A percentile compares a stretch with the other conserved stretches of the same genome.
These are phyloP conservation scores for Xylaria polymorpha DNA, from an alignment of 2,329 filamentous ascomycete species.

Conservation along the genomic window DNA sequence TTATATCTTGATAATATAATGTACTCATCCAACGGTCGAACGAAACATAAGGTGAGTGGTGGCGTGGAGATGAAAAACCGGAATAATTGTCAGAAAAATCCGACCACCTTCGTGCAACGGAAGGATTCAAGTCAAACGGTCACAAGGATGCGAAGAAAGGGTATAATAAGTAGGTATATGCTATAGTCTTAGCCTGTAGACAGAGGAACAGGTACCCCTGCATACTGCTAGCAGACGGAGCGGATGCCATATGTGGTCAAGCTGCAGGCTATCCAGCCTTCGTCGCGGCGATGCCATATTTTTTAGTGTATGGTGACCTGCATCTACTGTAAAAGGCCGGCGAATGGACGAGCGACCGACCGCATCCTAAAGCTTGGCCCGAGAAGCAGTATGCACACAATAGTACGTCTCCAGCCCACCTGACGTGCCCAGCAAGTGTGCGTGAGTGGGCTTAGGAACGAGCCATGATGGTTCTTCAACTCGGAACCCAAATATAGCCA, in stretches of 20 bases:
- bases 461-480: background rate
- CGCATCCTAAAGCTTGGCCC: constrained; percentile 17
- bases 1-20: background rate
- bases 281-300: background rate
- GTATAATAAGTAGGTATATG: constrained; percentile 4
- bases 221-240: constrained; percentile 11
- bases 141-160: constrained; percentile 8
- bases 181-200: background rate
- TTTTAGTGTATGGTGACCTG: constrained; percentile 6
- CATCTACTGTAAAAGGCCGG: background rate
- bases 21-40: background rate
- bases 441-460: background rate
- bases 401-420: background rate
- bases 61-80: background rate
- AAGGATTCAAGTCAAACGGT: constrained; percentile 1
- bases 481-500: background rate
- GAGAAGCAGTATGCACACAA: background rate
- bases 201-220: constrained; percentile 5
- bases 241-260: constrained; percentile 12
- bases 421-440: background rate
- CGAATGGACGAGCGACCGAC: constrained; percentile 15
- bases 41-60: background rate
- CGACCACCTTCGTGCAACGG: background rate
- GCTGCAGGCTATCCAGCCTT: background rate
- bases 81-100: background rate